Percentiles rank a stretch among this genome's conserved stretches.
phyloP scores from a whole-genome alignment of 768 basidiomycete genomes.

The Tricholomella constricta region DNA sequence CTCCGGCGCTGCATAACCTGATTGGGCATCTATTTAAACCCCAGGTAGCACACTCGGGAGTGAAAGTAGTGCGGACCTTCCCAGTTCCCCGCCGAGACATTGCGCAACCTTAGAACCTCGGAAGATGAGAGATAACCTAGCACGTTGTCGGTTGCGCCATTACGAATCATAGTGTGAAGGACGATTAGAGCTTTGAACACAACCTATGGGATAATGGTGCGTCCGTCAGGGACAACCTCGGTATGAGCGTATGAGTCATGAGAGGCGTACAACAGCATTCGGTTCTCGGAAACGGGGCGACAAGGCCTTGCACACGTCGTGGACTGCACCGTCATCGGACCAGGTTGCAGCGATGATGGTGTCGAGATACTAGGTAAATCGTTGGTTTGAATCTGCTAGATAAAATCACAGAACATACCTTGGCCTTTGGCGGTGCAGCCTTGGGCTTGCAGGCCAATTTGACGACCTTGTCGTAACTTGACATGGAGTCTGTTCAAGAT shows the following conservation, averaged over 20 bases:
- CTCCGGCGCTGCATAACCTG: conserved; percentile 84
- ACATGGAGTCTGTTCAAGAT: conserved; percentile 44
- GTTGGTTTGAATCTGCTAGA: conserved; percentile 6
- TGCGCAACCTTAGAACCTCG: conserved; percentile 79
- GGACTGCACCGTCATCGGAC: conserved; percentile 90
- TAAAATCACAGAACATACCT: conserved; percentile 49
- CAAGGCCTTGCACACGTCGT: conserved; percentile 91
- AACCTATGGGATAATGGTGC: conserved; percentile 51
- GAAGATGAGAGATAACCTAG: conserved; percentile 79
- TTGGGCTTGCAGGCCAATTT: conserved; percentile 98
- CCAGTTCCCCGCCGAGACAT: conserved; percentile 82
- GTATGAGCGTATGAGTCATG: background rate
- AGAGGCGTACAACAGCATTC: conserved; percentile 75
- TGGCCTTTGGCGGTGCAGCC: conserved; percentile 91
- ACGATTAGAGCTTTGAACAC: conserved; percentile 98
- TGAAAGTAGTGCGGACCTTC: conserved; percentile 60
- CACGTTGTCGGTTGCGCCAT: conserved; percentile 94
- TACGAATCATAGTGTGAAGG: conserved; percentile 94
- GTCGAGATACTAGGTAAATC: conserved; percentile 78
- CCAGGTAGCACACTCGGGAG: background rate
- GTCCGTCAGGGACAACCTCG: conserved; percentile 3
- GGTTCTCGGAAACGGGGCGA: conserved; percentile 86
- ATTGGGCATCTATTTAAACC: conserved; percentile 4
- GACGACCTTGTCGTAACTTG: conserved; percentile 88
- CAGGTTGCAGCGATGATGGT: conserved; percentile 97